Base-by-base conservation (phyloP, 176 grass and related monocot species). In the Chloris gayana region DNA sequence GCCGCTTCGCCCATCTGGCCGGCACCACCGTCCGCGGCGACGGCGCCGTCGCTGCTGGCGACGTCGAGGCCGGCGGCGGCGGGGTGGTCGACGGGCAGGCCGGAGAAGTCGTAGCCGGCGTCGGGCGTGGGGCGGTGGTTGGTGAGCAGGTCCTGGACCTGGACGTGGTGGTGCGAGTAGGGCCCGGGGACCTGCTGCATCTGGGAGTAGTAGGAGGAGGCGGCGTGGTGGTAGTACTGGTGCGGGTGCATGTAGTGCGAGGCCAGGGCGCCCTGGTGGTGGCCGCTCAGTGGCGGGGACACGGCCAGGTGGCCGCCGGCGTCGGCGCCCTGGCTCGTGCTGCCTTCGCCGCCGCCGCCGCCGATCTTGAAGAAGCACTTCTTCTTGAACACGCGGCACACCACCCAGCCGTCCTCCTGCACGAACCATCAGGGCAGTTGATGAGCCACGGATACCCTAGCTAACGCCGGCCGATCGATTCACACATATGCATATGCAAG, bases 381-480 rank as follows among this genome's bases (percentile, higher is more conserved):
- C 89, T 99, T 99, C 88, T 99, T 99, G 88, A 95, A 99, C 57
- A 99, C 96, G 39, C 96, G 84, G 86, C 92, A 99, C 26, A 87
- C 92, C 74, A 99, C 96, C 96, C 96, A 99, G 67, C 92, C 96
- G 56, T 99, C 96, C 73, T 99, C 96, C 92, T 99, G 87, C 60
- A 82, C 51, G 31, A 1, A 33, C 12, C 11, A 24, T 0, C 10
- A 21, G 1, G 15, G 63, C 15, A 15, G 22, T 29, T 22, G 4
- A 30, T 11, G 37, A 77, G 12, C n/a, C n/a, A n/a, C n/a, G n/a
- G n/a, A n/a, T n/a, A n/a, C n/a, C n/a, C n/a, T n/a, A n/a, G n/a
- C n/a, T n/a, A n/a, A n/a, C n/a, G n/a, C n/a, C n/a, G n/a, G n/a
- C n/a, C n/a, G n/a, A n/a, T n/a, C n/a, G n/a, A n/a, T n/a, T n/a